Evolutionary conservation across 2,329 filamentous ascomycete species (phyloP).

Genomic region (Botrytis pseudocinerea): DNA sequence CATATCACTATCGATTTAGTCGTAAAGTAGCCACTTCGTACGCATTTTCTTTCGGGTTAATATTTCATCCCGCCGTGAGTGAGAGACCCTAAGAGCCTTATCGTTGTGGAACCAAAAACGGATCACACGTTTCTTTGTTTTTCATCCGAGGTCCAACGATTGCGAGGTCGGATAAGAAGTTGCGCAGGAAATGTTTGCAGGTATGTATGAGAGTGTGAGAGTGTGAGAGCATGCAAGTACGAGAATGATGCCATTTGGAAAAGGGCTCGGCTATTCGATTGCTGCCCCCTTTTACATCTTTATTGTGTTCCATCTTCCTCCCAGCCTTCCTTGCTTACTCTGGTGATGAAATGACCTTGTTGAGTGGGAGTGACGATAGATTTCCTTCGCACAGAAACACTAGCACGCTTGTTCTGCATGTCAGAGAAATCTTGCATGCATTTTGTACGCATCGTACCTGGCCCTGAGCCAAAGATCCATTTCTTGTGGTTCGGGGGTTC

Average conservation of each 20-base stretch:
- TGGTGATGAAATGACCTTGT: background rate
- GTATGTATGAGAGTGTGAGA: no score
- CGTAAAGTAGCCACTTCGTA: background rate
- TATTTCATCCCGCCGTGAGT: background rate
- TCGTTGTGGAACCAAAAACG: background rate
- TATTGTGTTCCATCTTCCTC: background rate
- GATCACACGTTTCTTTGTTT: background rate
- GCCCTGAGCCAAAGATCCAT: slow-evolving; percentile 8
- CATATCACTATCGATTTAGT: slow-evolving; percentile 4
- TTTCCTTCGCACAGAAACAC: background rate
- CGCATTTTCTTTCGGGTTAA: background rate
- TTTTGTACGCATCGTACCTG: slow-evolving; percentile 17
- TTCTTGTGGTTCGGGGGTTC: background rate
- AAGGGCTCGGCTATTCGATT: background rate
- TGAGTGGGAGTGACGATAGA: background rate
- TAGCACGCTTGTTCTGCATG: background rate
- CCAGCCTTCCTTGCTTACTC: background rate
- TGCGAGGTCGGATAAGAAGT: background rate
- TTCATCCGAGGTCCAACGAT: slow-evolving; percentile 3
- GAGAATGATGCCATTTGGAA: background rate
- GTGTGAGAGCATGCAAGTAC: background rate
- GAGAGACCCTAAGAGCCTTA: background rate
- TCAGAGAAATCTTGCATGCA: slow-evolving; percentile 14
- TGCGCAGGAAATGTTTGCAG: background rate
- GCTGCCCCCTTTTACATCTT: background rate